Base-by-base conservation (phyloP, 768 basidiomycete species). In the Russula griseocarnosa region DNA sequence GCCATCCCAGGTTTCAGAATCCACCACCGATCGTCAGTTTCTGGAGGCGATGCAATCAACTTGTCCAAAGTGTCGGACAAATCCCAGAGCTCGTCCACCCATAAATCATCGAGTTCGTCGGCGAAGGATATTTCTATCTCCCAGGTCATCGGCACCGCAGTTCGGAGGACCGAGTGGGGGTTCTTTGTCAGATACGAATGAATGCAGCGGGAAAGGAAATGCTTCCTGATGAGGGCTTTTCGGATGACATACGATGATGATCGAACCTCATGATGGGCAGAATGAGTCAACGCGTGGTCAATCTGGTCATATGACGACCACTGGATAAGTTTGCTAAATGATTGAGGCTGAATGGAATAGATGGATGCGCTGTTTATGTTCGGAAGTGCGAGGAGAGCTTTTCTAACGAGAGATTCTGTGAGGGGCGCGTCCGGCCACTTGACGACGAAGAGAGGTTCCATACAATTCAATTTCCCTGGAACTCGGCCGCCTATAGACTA, bases 1-100 rank as follows among this genome's bases (percentile, higher is more conserved):
- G 94, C 88, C 91, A 99, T 96, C 20, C 94, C 92, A 52, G 97
- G 95, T 76, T 99, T 99, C 57, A 99, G 76, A 65, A 99, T 96
- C 83, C 88, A 98, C 96, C 96, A 98, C 55, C 69, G 77, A 20
- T 67, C 61, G 34, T 34, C 26, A 47, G 59, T 58, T 9, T 68
- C 55, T 28, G 62, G 53, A 2, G 47, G 60, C 1, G 65, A 1
- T 11, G 34, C 34, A 11, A 11, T 63, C 3, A 40, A 63, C 42
- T 63, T 66, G 24, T 86, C 81, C 34, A 97, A 80, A 22, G 79
- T 77, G 51, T 81, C 75, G 7, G 82, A 85, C 16, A 98, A 82
- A 55, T 97, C 94, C 81, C 87, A 98, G 38, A 98, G 81, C 62
- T 99, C 97, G 74, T 98, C 96, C 34, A 83, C 75, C 83, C 94